Percentiles rank a stretch among this genome's conserved stretches.
Conservation (phyloP, 441 rosid species). For the Aleurites moluccanus region DNA sequence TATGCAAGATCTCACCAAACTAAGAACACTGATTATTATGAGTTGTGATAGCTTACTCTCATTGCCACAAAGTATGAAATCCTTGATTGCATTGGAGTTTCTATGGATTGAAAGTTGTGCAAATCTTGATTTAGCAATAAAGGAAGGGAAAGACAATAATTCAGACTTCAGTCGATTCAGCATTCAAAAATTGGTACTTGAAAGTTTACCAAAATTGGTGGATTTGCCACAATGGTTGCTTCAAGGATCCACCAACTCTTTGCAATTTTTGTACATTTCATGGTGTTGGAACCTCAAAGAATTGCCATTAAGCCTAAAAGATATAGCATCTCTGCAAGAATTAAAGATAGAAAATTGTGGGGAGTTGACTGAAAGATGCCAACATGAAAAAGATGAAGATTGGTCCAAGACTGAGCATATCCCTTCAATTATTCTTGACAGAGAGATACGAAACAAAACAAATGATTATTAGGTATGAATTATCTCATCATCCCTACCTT, state of each 20-base stretch:
- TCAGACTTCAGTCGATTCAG: background rate
- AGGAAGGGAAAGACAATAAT: background rate
- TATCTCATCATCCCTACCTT: too few species aligned
- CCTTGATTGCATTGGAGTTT: slow-evolving; percentile 1
- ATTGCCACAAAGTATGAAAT: slow-evolving; percentile 20
- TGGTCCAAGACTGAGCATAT: slow-evolving; percentile 8
- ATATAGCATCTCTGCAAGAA: slow-evolving; percentile 1
- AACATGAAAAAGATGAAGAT: background rate
- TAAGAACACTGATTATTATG: background rate
- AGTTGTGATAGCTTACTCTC: slow-evolving; percentile 16
- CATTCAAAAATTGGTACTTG: background rate
- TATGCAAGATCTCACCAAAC: slow-evolving; percentile 10
- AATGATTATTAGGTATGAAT: too few species aligned
- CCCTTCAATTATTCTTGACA: background rate
- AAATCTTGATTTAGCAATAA: background rate
- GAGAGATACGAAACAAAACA: too few species aligned
- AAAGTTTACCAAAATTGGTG: background rate
- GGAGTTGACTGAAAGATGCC: too few species aligned
- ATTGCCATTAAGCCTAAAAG: slow-evolving; percentile 1
- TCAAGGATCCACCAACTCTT: slow-evolving; percentile 6
- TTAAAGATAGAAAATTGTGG: background rate
- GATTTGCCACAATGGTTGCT: slow-evolving; percentile 8
- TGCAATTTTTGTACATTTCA: background rate
- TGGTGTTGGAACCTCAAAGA: background rate
- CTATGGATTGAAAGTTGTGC: background rate